phyloP scores from a whole-genome alignment of 1,284 basidiomycete species.

The Boletus sp. region DNA sequence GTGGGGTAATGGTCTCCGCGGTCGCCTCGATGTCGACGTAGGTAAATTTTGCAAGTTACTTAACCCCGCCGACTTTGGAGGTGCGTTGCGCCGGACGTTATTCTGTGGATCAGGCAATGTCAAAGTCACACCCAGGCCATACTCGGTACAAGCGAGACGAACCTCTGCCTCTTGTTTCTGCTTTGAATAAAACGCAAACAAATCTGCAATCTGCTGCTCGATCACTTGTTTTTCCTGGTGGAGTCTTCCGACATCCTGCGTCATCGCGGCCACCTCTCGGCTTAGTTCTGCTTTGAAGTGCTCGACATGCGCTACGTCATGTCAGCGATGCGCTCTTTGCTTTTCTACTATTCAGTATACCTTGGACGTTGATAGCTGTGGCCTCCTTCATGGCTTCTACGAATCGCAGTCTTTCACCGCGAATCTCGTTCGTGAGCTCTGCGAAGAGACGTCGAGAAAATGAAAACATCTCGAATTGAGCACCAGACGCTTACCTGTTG shows the following conservation, averaged over 20 bases:
- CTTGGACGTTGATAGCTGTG: constrained; percentile 78
- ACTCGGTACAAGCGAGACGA: constrained; percentile 7
- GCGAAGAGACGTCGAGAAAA: neutral
- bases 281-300: constrained; percentile 78
- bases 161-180: constrained; percentile 50
- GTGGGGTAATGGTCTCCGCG: constrained; percentile 31
- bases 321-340: constrained; percentile 7
- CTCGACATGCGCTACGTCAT: constrained; percentile 66
- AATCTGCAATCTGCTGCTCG: constrained; percentile 70
- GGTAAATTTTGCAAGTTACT: constrained; percentile 31
- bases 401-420: constrained; percentile 78
- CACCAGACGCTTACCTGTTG: constrained; percentile 45
- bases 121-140: constrained; percentile 1
- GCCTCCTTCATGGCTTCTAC: constrained; percentile 90
- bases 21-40: constrained; percentile 19
- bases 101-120: constrained; percentile 17
- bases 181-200: constrained; percentile 70
- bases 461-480: neutral
- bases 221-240: constrained; percentile 69
- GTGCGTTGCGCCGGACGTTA: constrained; percentile 24
- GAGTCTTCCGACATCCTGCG: constrained; percentile 67
- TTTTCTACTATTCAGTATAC: constrained; percentile 39
- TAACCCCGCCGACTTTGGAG: constrained; percentile 22
- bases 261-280: constrained; percentile 70
- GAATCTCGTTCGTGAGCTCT: constrained; percentile 80